Evolutionary conservation across 2,329 filamentous ascomycete species (phyloP), one percentile per base, ranked within the genome.

Genomic region (Peltaster fructicola): DNA sequence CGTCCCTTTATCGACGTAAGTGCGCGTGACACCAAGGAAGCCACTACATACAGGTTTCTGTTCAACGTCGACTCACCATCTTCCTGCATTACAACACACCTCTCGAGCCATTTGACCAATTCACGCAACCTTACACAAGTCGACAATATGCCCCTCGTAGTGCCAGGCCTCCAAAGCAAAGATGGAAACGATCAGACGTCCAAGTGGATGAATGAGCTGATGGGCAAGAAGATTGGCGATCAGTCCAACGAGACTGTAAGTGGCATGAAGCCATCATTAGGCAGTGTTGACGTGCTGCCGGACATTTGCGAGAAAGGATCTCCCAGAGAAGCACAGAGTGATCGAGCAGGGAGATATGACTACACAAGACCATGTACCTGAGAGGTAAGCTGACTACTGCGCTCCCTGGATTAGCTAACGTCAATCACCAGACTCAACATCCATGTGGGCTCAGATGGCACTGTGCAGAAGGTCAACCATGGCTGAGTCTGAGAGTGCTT

Each of bases 71-170:
- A n/a, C n/a, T n/a, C n/a, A n/a, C n/a, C n/a, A n/a, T n/a, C n/a
- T n/a, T n/a, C n/a, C n/a, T n/a, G n/a, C n/a, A n/a, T n/a, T n/a
- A n/a, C n/a, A n/a, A n/a, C n/a, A n/a, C n/a, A n/a, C n/a, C n/a
- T n/a, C n/a, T n/a, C n/a, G n/a, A n/a, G n/a, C n/a, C n/a, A n/a
- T n/a, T n/a, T n/a, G n/a, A n/a, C n/a, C n/a, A n/a, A n/a, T n/a
- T n/a, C n/a, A n/a, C n/a, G n/a, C n/a, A n/a, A n/a, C n/a, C n/a
- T n/a, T n/a, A n/a, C n/a, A n/a, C n/a, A n/a, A n/a, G n/a, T n/a
- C n/a, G n/a, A n/a, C n/a, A n/a, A n/a, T n/a, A 63, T 63, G 59
- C 58, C 58, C 48, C 57, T 63, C 44, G 56, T 63, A 31, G 52
- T 62, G 8, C 58, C 59, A 20, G 56, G 56, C 26, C 36, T 59